Percentiles rank a stretch among this genome's conserved stretches.
Conservation (phyloP, 2,329 filamentous ascomycete genomes). For the Rutstroemia sp. region DNA sequence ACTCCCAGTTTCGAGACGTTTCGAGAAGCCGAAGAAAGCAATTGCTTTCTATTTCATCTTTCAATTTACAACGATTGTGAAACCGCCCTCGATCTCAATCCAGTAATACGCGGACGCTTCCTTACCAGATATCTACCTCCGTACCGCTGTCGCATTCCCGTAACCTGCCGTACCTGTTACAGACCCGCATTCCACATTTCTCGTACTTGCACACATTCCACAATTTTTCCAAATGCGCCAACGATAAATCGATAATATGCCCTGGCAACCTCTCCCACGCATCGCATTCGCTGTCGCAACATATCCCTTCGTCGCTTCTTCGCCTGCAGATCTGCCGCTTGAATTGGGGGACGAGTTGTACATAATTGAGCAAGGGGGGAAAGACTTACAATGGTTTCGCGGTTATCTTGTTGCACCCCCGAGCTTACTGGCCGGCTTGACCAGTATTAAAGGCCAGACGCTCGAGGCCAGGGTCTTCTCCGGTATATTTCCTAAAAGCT, state of each 20-base stretch:
- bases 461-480: slow-evolving; percentile 95
- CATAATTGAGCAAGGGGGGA: slow-evolving; percentile 90
- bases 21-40: too few species aligned
- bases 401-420: slow-evolving; percentile 94
- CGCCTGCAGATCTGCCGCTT: slow-evolving; percentile 84
- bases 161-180: too few species aligned
- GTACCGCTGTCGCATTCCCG: not conserved
- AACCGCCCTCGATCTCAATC: too few species aligned
- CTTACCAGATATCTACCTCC: not conserved
- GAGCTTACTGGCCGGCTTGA: slow-evolving; percentile 84
- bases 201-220: not conserved
- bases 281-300: slow-evolving; percentile 98
- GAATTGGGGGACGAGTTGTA: slow-evolving; percentile 98
- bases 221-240: slow-evolving; percentile 7
- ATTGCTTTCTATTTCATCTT: too few species aligned
- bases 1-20: too few species aligned
- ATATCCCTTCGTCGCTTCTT: slow-evolving; percentile 83
- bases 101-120: too few species aligned
- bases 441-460: slow-evolving; percentile 83
- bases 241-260: slow-evolving; percentile 48
- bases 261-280: slow-evolving; percentile 92
- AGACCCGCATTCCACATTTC: not conserved
- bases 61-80: too few species aligned
- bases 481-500: slow-evolving; percentile 93
- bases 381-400: slow-evolving; percentile 82